These are phyloP conservation scores for Turnera subulata DNA, from an alignment of 345 rosid species.

Conservation along the genomic window DNA sequence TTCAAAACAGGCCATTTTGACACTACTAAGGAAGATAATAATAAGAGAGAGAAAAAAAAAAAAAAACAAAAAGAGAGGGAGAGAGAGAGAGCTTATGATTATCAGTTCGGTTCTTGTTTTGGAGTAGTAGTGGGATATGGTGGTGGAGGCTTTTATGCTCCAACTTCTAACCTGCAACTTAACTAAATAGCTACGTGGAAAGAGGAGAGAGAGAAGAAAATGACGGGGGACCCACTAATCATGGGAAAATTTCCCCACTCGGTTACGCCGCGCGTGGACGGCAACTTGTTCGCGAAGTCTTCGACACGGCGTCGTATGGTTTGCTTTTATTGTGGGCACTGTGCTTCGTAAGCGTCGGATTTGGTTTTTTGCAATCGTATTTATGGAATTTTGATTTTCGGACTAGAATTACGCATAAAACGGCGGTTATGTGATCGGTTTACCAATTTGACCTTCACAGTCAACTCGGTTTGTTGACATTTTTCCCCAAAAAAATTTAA, in stretches of 20 bases:
- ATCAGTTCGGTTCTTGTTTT: constrained; percentile 12
- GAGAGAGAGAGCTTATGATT: background rate
- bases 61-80: background rate
- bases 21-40: background rate
- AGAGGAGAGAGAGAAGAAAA: constrained; percentile 2
- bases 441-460: background rate
- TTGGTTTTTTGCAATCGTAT: background rate
- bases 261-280: background rate
- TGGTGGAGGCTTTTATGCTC: constrained; percentile 30
- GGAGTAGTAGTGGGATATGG: constrained; percentile 9
- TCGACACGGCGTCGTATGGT: background rate
- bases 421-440: background rate
- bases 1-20: constrained; percentile 22
- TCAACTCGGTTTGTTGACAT: too few relatives aligned
- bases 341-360: background rate
- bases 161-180: constrained; percentile 75
- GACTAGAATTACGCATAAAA: constrained; percentile 13
- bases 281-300: background rate
- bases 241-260: background rate
- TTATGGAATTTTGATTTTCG: constrained; percentile 11
- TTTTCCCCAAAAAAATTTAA: too few relatives aligned
- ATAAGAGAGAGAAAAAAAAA: background rate
- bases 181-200: constrained; percentile 41
- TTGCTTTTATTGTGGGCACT: background rate
- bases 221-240: background rate